Evolutionary conservation across 2,329 filamentous ascomycete species (phyloP), one percentile per base, ranked within the genome.

Genomic region (Xylaria hypoxylon): DNA sequence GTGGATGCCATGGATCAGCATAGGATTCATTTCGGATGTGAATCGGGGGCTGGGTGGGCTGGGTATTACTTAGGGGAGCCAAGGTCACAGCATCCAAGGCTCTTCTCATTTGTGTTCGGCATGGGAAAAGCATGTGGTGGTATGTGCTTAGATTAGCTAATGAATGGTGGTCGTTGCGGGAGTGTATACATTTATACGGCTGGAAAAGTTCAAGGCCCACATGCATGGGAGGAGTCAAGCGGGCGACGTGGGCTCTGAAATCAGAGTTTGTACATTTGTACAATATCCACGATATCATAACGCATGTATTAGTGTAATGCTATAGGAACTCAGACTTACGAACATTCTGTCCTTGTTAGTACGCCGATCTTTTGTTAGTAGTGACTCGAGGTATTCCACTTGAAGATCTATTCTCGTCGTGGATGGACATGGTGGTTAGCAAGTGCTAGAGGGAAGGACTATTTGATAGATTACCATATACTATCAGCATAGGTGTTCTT

Each of bases 201-300:
- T 70, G 74, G 74, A 73, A 76, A 75, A 67, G 67, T 72, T 73
- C 66, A 68, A 59, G 68, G 70, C 56, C 64, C 65, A 62, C 64
- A 74, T 76, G 75, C 76, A 77, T 77, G 72, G 74, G 65, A 73
- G 75, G 74, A 77, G 74, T 75, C 72, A 73, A 73, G 70, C 55
- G 70, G 71, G 65, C 59, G 71, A 70, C 60, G 73, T 71, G 69
- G 68, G 71, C 71, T 68, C 67, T 68, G 55, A 68, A 66, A 70
- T 57, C 63, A 59, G 68, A 67, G 67, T 57, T 72, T 74, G 72
- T 76, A 74, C 71, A 65, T 59, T 74, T 76, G 76, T 77, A 77
- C 74, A 76, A 73, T 74, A 77, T 69, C 65, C 67, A 69, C 68
- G 53, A 67, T 48, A 68, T 68, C 67, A 70, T 69, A 71, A 70